Evolutionary conservation across 176 grass and related monocot species (phyloP).

Genomic region (Bromus sterilis): DNA sequence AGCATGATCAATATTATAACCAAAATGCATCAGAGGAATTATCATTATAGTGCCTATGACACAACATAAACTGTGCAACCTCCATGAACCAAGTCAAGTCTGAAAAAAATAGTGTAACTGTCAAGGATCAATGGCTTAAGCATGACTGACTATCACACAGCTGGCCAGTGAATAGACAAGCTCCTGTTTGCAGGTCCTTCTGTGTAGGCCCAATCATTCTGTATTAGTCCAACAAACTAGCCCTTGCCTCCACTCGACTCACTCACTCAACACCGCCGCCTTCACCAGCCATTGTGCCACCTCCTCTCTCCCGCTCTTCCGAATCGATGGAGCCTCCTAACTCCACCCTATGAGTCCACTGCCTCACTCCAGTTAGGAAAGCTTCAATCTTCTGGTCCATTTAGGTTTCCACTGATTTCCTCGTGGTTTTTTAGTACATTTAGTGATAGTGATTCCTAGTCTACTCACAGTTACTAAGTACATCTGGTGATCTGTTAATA

Average conservation of each 20-base stretch:
- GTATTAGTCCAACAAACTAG: not conserved
- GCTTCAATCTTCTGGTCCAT: not conserved
- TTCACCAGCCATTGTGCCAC: not conserved
- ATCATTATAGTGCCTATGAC: not conserved
- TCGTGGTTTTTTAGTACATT: not conserved
- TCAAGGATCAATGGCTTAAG: not conserved
- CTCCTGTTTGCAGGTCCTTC: not conserved
- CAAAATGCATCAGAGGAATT: not conserved
- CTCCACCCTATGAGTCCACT: not conserved
- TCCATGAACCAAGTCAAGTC: not conserved
- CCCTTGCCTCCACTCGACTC: not conserved
- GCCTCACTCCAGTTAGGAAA: not conserved
- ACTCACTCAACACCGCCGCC: not conserved
- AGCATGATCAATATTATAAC: conserved; percentile 7
- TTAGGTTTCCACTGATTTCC: not conserved
- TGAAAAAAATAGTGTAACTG: conserved; percentile 1
- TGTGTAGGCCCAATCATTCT: not conserved
- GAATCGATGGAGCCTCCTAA: not conserved
- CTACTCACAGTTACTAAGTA: not conserved
- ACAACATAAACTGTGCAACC: not conserved
- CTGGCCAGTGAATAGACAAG: not conserved
- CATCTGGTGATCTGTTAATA: not conserved
- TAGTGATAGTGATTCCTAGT: not conserved
- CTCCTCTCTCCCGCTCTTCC: not conserved
- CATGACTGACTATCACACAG: not conserved